phyloP scores from a whole-genome alignment of 768 basidiomycete species.

The Crassisporium funariophilum region DNA sequence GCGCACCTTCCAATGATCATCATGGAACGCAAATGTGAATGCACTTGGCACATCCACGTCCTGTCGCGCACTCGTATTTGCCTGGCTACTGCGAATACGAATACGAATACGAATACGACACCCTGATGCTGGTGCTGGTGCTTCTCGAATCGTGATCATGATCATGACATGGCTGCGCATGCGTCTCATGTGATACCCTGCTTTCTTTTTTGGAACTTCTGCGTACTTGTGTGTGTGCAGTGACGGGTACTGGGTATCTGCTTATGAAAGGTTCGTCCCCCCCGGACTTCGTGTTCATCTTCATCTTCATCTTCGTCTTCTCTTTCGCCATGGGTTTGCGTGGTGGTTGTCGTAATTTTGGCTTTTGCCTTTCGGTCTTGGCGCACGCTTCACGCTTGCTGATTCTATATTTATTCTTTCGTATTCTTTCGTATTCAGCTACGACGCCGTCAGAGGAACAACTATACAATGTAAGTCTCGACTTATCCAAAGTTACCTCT shows the following conservation, averaged over 20 bases:
- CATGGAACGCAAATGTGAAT: no score
- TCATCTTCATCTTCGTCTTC: conserved; percentile 9
- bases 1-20: no score
- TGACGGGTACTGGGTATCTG: conserved; percentile 57
- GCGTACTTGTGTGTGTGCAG: conserved; percentile 19
- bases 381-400: conserved; percentile 9
- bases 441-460: conserved; percentile 57
- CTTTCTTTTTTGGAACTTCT: no score
- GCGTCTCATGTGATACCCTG: no score
- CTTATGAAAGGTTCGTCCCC: conserved; percentile 58
- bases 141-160: no score
- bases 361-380: conserved; percentile 12
- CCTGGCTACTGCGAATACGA: no score
- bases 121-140: no score
- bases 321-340: no score
- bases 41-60: no score
- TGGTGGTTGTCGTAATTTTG: no score
- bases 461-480: conserved; percentile 48
- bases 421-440: conserved; percentile 32
- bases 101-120: no score
- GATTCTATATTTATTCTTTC: conserved; percentile 21
- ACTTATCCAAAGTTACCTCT: conserved; percentile 6
- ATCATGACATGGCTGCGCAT: conserved; percentile 1
- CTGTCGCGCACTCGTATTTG: no score
- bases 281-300: conserved; percentile 10